Evolutionary conservation across 306 rosid genomes (phyloP).

Genomic region (Dalbergia cochinchinensis): DNA sequence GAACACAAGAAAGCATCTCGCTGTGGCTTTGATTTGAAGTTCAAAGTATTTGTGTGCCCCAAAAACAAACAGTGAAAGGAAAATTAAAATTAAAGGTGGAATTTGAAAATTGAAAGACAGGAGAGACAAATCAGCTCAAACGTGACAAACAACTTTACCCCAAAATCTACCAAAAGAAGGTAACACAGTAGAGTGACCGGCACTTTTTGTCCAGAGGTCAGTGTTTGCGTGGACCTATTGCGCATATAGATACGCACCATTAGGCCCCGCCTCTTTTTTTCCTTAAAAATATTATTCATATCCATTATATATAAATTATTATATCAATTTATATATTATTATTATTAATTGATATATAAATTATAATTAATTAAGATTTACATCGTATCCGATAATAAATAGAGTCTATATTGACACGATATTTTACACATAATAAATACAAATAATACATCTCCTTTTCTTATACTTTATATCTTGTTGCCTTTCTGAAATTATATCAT

Average conservation of each 20-base stretch:
- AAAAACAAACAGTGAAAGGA: background rate
- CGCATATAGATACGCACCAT: background rate
- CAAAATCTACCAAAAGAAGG: conserved; percentile 46
- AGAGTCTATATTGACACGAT: too few relatives aligned
- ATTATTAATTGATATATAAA: too few relatives aligned
- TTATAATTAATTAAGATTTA: too few relatives aligned
- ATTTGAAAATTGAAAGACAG: conserved; percentile 39
- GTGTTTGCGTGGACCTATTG: conserved; percentile 30
- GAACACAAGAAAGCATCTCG: conserved; percentile 17
- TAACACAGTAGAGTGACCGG: conserved; percentile 26
- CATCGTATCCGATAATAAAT: too few relatives aligned
- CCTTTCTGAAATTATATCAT: background rate
- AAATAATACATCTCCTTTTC: too few relatives aligned
- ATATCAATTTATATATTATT: too few relatives aligned
- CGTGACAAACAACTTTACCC: conserved; percentile 64
- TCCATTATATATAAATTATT: too few relatives aligned
- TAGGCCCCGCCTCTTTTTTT: too few relatives aligned
- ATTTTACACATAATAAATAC: too few relatives aligned
- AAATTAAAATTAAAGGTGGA: background rate
- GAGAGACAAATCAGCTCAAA: conserved; percentile 39
- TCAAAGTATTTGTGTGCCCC: conserved; percentile 29
- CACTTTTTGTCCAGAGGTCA: conserved; percentile 31
- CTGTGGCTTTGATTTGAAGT: conserved; percentile 31
- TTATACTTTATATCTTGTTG: background rate
- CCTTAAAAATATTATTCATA: too few relatives aligned